Conservation (phyloP, 148 eudicot genomes). For the Rhododendron henanense region DNA sequence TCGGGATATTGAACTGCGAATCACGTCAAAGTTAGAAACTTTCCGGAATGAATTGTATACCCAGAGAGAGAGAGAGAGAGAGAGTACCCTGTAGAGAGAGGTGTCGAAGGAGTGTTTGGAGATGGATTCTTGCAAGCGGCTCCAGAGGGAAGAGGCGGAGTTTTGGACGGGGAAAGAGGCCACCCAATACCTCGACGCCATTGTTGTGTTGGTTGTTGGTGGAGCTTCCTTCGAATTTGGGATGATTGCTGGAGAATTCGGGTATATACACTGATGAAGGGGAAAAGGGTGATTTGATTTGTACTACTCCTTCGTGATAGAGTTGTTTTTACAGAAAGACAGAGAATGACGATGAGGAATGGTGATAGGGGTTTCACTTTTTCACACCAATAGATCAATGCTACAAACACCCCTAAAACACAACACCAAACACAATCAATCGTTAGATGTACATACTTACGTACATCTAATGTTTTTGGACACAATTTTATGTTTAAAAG, state of each 20-base stretch:
- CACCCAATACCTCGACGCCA: slow-evolving; percentile 93
- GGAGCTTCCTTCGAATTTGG: not conserved
- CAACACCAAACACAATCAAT: too few species aligned
- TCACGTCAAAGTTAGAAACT: not conserved
- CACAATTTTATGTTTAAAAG: too few species aligned
- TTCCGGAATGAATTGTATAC: not conserved
- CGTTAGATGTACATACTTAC: too few species aligned
- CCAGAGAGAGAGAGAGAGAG: not conserved
- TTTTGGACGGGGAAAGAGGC: slow-evolving; percentile 77
- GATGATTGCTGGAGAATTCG: not conserved
- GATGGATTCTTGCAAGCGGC: slow-evolving; percentile 71
- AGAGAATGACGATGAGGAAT: too few species aligned
- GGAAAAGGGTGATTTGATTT: too few species aligned
- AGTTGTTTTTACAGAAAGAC: too few species aligned
- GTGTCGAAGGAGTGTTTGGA: slow-evolving; percentile 86
- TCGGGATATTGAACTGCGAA: slow-evolving; percentile 91
- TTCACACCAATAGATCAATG: too few species aligned
- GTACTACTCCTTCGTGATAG: too few species aligned
- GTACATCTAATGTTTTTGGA: too few species aligned
- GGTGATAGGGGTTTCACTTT: too few species aligned
- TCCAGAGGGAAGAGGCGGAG: slow-evolving; percentile 60
- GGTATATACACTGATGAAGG: too few species aligned
- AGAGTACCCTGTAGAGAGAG: slow-evolving; percentile 65
- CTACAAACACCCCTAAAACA: too few species aligned
- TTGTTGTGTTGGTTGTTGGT: slow-evolving; percentile 18